Evolutionary conservation across 2,329 filamentous ascomycete species (phyloP), one percentile per base, ranked within the genome.

Genomic region (Fulvia fulva): DNA sequence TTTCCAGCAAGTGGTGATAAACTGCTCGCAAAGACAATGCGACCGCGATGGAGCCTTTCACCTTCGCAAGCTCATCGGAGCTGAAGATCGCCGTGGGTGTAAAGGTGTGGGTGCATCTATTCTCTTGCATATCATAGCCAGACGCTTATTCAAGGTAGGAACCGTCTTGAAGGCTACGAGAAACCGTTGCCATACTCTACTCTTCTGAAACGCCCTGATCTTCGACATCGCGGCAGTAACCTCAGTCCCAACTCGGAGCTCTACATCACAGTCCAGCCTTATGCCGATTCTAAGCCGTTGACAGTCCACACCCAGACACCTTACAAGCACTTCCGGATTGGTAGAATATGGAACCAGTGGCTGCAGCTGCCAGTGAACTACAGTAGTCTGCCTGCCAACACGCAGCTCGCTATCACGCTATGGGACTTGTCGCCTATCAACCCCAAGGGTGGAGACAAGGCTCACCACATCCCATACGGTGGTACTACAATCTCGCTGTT

Each of bases 401-500:
- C 92, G 1, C 89, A 90, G 69, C 81, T 99, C 34, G 92, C 92
- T 21, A 90, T 99, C 59, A 99, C 95, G 0, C 77, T 97, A 58
- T 99, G 94, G 94, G 95, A 99, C 71, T 75, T 97, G 16, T 95
- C 90, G 1, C 91, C 92, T 0, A 85, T 87, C 11, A 90, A 89
- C 11, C 87, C 86, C 5, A 80, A 84, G 37, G 84, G 84, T n/a
- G 84, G 84, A 12, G 84, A 87, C 4, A 81, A 87, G 56, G 86
- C 86, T 19, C 91, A 96, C 75, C 86, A 90, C 14, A 84, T 96
- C 19, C 93, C 94, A 0, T 99, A 97, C 70, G 94, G 93, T 5
- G 94, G 94, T 34, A 97, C 93, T 0, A 97, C 94, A 0, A 82
- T 99, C 55, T 81, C 88, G 1, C 78, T 99, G n/a, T 99, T 97